These are phyloP conservation scores for Xerocomellus amylosporus DNA, from an alignment of 768 basidiomycete genomes.

Conservation along the genomic window DNA sequence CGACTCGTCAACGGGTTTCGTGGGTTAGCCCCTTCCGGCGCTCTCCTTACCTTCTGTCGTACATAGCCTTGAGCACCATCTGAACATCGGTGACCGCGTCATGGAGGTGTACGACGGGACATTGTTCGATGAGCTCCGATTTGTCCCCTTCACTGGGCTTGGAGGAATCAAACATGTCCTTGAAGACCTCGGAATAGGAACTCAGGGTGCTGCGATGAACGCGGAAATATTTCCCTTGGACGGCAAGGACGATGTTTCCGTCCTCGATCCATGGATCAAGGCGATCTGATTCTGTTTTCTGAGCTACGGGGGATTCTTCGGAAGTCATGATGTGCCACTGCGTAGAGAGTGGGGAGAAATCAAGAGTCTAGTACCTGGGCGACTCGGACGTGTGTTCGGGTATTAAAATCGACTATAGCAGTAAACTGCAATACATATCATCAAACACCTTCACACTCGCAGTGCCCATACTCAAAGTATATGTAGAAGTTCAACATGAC, in stretches of 20 bases:
- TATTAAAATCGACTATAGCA: too few relatives aligned
- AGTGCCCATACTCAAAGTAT: not conserved
- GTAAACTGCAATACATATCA: not conserved
- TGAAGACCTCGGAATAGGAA: conserved; percentile 5
- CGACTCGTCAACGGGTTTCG: not conserved
- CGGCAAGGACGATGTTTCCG: conserved; percentile 4
- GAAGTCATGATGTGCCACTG: not conserved
- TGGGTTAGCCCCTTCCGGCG: not conserved
- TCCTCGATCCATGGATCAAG: conserved; percentile 8
- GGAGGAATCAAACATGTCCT: conserved; percentile 1
- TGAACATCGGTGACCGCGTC: conserved; percentile 14
- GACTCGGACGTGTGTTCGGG: too few relatives aligned
- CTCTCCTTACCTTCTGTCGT: conserved; percentile 12
- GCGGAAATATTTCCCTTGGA: conserved; percentile 3
- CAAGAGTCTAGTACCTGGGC: too few relatives aligned
- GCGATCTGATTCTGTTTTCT: conserved; percentile 1
- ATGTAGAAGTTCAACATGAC: not conserved
- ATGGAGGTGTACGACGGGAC: conserved; percentile 19
- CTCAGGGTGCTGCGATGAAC: conserved; percentile 3
- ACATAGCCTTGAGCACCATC: conserved; percentile 13
- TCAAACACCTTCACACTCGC: not conserved
- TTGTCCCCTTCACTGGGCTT: not conserved
- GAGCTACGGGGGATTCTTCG: not conserved
- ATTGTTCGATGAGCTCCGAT: not conserved
- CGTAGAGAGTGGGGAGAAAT: too few relatives aligned